Percentiles rank a stretch among this genome's conserved stretches.
Conservation (phyloP, 208 protist genomes). For the Crithidia sp. region DNA sequence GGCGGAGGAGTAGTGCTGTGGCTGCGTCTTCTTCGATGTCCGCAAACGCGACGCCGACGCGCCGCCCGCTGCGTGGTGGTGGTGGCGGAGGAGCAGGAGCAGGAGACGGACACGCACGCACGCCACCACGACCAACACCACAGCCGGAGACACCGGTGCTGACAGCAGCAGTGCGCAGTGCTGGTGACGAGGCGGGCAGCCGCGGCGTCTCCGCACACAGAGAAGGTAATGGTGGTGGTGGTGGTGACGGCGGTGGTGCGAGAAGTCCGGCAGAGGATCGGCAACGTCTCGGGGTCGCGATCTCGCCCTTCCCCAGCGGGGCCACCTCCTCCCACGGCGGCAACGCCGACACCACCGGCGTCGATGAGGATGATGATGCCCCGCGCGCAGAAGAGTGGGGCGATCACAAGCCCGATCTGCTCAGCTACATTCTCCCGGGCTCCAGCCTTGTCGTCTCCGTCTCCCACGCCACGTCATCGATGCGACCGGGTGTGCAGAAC, state of each 20-base stretch:
- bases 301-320: neutral
- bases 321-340: neutral
- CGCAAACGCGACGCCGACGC: slow-evolving; percentile 7
- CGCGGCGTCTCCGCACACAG: too few relatives aligned
- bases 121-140: slow-evolving; percentile 2
- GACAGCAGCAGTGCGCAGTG: neutral
- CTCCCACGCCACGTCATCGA: slow-evolving; percentile 1
- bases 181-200: neutral
- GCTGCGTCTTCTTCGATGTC: neutral
- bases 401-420: slow-evolving; percentile 15
- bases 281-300: neutral
- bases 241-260: neutral
- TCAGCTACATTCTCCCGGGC: slow-evolving; percentile 38
- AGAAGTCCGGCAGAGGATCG: neutral
- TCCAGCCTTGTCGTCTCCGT: slow-evolving; percentile 33
- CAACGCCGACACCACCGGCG: neutral
- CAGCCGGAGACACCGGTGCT: slow-evolving; percentile 5
- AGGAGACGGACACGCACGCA: neutral
- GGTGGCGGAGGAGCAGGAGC: too few relatives aligned
- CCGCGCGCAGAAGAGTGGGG: slow-evolving; percentile 1
- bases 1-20: too few relatives aligned
- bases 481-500: slow-evolving; percentile 16
- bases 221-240: too few relatives aligned
- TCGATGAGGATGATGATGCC: slow-evolving; percentile 1
- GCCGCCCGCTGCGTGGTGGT: neutral